Evolutionary conservation across 805 yeast species (phyloP).

Genomic region (Metschnikowia peoriensis): DNA sequence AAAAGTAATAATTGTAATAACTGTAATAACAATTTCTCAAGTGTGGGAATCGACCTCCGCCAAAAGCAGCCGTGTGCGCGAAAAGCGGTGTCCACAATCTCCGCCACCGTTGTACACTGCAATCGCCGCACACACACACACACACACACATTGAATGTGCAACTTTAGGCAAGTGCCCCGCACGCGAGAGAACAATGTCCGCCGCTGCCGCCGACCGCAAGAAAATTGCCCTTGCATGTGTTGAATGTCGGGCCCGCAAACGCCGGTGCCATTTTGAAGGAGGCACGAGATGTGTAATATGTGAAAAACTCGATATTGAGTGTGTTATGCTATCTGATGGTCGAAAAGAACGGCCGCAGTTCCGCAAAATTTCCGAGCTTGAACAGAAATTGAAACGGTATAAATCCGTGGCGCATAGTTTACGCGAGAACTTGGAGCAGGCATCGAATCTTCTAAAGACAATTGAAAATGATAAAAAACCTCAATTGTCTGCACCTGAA

Average conservation of each 20-base stretch:
- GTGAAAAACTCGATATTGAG: slow-evolving; percentile 6
- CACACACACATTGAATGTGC: too few species aligned
- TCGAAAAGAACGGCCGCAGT: slow-evolving; percentile 13
- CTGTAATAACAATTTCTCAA: too few species aligned
- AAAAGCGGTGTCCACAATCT: too few species aligned
- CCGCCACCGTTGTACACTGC: too few species aligned
- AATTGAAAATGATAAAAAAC: slow-evolving; percentile 1
- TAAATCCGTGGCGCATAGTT: background rate
- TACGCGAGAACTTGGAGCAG: slow-evolving; percentile 1
- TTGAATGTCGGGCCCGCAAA: slow-evolving; percentile 12
- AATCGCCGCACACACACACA: too few species aligned
- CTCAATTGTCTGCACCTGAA: background rate
- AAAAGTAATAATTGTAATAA: too few species aligned
- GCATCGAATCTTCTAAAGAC: background rate
- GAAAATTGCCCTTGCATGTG: slow-evolving; percentile 12
- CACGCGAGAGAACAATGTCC: background rate
- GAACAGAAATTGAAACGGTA: slow-evolving; percentile 7
- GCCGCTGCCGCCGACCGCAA: slow-evolving; percentile 2
- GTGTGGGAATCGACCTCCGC: too few species aligned
- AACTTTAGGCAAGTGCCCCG: background rate
- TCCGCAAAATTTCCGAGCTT: slow-evolving; percentile 3
- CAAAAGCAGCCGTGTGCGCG: too few species aligned
- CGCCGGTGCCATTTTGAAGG: slow-evolving; percentile 5
- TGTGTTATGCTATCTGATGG: slow-evolving; percentile 10
- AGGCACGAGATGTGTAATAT: slow-evolving; percentile 5